Base-by-base conservation (phyloP, 805 yeast genomes). In the Barnettozyma populi region DNA sequence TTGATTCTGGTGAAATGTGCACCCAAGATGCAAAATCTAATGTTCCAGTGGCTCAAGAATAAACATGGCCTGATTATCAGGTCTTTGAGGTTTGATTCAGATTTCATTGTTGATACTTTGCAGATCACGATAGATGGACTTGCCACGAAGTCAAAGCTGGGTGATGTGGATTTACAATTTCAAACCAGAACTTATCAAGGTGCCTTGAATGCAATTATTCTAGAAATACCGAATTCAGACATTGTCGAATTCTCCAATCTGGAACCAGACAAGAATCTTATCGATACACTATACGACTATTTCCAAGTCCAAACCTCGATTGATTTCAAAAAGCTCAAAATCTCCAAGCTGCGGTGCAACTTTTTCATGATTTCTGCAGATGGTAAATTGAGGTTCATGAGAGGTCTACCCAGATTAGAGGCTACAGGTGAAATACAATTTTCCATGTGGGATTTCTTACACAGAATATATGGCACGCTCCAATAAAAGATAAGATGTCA, bases 291-390 rank as follows among this genome's bases (percentile, higher is more conserved):
- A 44, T 32, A 50, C 55, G 31, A 60, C 51, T 41, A 62, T 16
- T 41, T 62, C 32, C 48, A 57, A 14, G 50, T 55, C 3, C 52
- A 43, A 32, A 67, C 72, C 0, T 65, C 71, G 2, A 57, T 69
- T 10, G 48, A 51, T 36, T 52, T 62, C 40, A 46, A 47, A 4
- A 57, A 58, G 35, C 46, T 68, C 16, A 45, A 49, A 5, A 37
- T 60, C 2, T 25, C 55, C 3, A 51, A 44, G 41, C 39, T 60
- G 36, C 50, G 49, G 20, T 57, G 62, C 23, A 50, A 50, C 23
- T 57, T 57, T 40, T 20, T 59, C 7, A 35, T 46, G 14, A 51
- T 60, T 6, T 47, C 57, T 1, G 41, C 41, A 3, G 62, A 56
- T 27, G 64, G 64, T 13, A 52, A 53, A 24, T 36, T 60, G 11